phyloP scores from a whole-genome alignment of 495 filamentous ascomycete genomes.

The Trypethelium eluteriae region DNA sequence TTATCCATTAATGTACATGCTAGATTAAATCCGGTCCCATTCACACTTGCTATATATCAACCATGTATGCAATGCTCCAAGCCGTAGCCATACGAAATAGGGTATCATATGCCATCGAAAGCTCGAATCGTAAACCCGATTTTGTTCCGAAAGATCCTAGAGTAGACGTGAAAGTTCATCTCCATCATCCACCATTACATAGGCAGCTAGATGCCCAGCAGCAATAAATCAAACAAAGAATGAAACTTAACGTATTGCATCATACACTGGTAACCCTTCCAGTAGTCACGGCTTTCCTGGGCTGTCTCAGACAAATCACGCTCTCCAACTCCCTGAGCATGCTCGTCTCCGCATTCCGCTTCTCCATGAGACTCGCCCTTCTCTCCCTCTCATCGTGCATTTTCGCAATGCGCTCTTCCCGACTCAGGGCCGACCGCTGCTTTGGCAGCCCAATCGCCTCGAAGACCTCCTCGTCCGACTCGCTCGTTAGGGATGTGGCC shows the following conservation, averaged over 20 bases:
- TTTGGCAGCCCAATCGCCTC: conserved; percentile 75
- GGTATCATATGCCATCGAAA: conserved; percentile 8
- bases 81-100: background rate
- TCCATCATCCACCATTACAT: background rate
- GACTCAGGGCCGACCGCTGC: conserved; percentile 59
- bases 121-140: background rate
- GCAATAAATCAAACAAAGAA: background rate
- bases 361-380: conserved; percentile 60
- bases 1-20: background rate
- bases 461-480: conserved; percentile 66
- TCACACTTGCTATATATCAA: background rate
- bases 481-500: conserved; percentile 35
- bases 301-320: conserved; percentile 71
- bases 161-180: background rate
- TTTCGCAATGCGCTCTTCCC: conserved; percentile 80
- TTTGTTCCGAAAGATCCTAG: background rate
- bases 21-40: background rate
- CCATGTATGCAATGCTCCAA: background rate
- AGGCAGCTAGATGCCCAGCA: background rate
- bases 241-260: conserved; percentile 1
- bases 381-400: conserved; percentile 79
- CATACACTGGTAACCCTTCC: conserved; percentile 47
- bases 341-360: conserved; percentile 66
- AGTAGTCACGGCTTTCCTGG: conserved; percentile 32
- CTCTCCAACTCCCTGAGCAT: conserved; percentile 90